phyloP scores from a whole-genome alignment of 179 eudicot species.

The Vitellaria paradoxa region DNA sequence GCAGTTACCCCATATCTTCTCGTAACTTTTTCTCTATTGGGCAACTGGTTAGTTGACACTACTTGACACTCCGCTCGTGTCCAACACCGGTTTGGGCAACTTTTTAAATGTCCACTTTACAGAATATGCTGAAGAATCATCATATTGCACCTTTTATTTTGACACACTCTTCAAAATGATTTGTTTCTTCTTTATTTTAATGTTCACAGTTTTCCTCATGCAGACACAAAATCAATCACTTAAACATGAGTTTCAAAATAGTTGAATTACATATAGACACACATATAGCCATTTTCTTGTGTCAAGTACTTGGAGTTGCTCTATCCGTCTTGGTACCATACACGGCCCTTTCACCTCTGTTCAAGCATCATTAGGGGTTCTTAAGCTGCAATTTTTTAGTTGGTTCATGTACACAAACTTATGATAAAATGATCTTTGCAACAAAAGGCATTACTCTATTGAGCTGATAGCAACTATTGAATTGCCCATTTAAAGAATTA shows the following conservation, averaged over 20 bases:
- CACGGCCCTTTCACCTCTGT: neutral
- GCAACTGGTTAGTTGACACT: neutral
- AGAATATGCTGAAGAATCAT: neutral
- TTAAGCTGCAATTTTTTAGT: neutral
- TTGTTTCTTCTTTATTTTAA: neutral
- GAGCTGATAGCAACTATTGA: constrained; percentile 1
- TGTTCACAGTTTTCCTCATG: neutral
- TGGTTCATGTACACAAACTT: too few species aligned
- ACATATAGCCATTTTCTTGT: neutral
- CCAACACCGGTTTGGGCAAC: neutral
- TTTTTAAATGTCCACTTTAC: neutral
- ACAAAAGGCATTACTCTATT: neutral
- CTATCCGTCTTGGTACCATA: neutral
- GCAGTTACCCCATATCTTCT: neutral
- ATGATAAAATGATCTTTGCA: neutral
- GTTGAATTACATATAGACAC: neutral
- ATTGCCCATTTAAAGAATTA: neutral
- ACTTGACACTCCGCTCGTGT: neutral
- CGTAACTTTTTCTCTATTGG: neutral
- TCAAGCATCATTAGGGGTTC: neutral
- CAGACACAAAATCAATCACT: neutral
- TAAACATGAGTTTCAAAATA: neutral
- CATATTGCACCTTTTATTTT: neutral
- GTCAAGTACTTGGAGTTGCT: neutral
- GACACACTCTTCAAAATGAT: neutral